These are phyloP conservation scores for Neurospora sp. DNA, from an alignment of 495 filamentous ascomycete genomes.

Conservation along the genomic window DNA sequence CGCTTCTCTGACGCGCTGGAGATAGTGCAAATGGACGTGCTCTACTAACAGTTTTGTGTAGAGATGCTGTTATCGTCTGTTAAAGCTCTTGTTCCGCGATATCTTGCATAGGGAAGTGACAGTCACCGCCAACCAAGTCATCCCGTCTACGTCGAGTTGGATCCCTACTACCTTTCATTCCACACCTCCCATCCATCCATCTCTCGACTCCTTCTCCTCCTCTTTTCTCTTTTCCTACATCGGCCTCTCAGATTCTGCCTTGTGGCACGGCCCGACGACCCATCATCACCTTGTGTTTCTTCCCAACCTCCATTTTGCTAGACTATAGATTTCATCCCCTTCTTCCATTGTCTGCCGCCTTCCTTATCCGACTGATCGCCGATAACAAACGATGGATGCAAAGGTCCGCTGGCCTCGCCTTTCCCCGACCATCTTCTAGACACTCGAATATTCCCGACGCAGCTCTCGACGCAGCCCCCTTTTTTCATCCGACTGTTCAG, in stretches of 20 bases:
- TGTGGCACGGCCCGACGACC: background rate
- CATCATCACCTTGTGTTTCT: background rate
- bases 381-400: conserved; percentile 19
- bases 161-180: background rate
- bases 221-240: background rate
- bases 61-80: background rate
- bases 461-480: background rate
- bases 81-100: background rate
- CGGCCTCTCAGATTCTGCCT: background rate
- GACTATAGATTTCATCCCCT: background rate
- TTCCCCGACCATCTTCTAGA: background rate
- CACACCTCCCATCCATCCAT: conserved; percentile 1
- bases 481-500: background rate
- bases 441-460: background rate
- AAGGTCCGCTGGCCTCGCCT: conserved; percentile 11
- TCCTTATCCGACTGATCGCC: background rate
- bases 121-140: conserved; percentile 23
- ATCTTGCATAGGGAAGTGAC: background rate
- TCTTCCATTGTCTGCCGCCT: background rate
- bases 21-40: background rate
- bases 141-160: conserved; percentile 10
- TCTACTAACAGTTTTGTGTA: background rate
- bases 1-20: background rate
- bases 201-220: background rate
- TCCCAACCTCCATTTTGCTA: conserved; percentile 1